Percentiles rank a stretch among this genome's conserved stretches.
These are phyloP conservation scores for Trichoderma afroharzianum DNA, from an alignment of 2,329 filamentous ascomycete genomes.

Conservation along the genomic window DNA sequence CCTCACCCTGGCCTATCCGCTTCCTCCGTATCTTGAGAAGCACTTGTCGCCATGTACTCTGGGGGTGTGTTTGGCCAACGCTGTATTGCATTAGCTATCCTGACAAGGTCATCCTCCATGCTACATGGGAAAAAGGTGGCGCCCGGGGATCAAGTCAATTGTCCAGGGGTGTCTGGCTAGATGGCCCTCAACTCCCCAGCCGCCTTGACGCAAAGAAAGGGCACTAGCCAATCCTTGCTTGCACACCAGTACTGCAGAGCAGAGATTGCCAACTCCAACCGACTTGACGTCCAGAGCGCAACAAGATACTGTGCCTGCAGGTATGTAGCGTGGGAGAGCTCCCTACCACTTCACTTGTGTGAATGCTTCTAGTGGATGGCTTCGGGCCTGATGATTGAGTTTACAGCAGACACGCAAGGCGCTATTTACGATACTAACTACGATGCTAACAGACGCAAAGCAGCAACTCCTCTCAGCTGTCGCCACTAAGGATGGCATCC, in stretches of 20 bases:
- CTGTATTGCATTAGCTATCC: background rate
- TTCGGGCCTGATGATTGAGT: background rate
- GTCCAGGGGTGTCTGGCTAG: slow-evolving; percentile 11
- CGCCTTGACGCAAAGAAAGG: background rate
- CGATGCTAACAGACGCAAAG: background rate
- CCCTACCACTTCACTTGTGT: background rate
- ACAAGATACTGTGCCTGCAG: background rate
- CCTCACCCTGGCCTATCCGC: slow-evolving; percentile 3
- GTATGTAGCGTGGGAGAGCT: background rate
- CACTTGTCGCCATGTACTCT: background rate
- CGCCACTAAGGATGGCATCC: background rate
- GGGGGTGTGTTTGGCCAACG: slow-evolving; percentile 1
- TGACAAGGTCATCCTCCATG: background rate
- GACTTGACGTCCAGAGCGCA: background rate
- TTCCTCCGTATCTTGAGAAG: background rate
- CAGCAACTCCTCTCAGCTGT: background rate
- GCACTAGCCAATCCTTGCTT: slow-evolving; percentile 11
- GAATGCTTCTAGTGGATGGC: background rate
- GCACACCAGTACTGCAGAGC: slow-evolving; percentile 1
- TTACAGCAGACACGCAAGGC: background rate
- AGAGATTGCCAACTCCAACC: background rate
- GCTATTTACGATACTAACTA: background rate
- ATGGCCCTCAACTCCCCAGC: background rate
- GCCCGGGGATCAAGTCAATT: background rate
- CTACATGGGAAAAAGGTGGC: slow-evolving; percentile 1